These are phyloP conservation scores for Phytopythium boreale DNA, from an alignment of 352 stramenopile species.

Conservation along the genomic window DNA sequence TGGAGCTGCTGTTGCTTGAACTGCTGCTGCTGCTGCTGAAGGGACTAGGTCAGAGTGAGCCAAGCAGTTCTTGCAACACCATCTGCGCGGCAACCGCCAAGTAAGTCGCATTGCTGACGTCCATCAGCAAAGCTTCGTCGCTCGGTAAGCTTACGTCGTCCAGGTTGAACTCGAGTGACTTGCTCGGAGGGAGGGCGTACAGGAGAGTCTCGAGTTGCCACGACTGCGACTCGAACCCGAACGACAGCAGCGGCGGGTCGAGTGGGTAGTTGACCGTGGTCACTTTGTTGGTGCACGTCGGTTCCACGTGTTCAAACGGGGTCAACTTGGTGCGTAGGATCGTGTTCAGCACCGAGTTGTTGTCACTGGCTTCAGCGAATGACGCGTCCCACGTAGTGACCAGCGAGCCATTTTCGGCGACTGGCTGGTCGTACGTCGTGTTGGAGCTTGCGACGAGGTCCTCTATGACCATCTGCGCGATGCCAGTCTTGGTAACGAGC, in stretches of 20 bases:
- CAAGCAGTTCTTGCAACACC: background rate
- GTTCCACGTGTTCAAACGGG: background rate
- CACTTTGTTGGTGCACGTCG: background rate
- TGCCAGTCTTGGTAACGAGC: background rate
- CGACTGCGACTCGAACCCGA: constrained; percentile 11
- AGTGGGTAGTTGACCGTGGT: background rate
- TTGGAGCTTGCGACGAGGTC: background rate
- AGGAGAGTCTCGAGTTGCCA: constrained; percentile 9
- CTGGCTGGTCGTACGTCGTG: background rate
- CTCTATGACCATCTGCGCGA: background rate
- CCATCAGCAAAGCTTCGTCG: constrained; percentile 11
- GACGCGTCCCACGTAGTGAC: background rate
- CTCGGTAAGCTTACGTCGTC: background rate
- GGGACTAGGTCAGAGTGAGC: background rate
- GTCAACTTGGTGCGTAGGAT: background rate
- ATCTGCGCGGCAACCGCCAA: constrained; percentile 8
- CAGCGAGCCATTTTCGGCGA: background rate
- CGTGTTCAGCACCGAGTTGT: background rate
- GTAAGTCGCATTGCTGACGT: background rate
- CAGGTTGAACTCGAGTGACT: constrained; percentile 8
- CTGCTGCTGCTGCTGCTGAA: background rate
- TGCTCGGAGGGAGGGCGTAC: background rate
- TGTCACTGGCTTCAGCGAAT: background rate
- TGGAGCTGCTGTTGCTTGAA: background rate
- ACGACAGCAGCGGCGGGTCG: constrained; percentile 2